phyloP scores from a whole-genome alignment of 2,329 filamentous ascomycete species.

The Neoscytalidium dimidiatum region DNA sequence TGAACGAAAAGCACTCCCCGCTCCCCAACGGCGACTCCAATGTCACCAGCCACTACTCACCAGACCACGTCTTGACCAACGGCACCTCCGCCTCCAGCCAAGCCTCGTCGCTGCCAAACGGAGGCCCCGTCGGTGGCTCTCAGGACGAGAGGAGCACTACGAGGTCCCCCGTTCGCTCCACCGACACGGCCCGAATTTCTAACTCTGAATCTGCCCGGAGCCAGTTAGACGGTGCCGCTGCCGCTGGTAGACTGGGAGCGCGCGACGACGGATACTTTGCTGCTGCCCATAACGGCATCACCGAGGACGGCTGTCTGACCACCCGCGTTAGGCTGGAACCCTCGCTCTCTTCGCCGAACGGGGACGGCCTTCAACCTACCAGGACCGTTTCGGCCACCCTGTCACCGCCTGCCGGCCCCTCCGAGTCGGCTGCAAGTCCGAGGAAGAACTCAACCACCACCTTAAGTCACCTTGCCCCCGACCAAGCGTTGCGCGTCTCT shows the following conservation, averaged over 20 bases:
- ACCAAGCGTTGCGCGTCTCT: constrained; percentile 41
- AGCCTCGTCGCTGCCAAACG: constrained; percentile 39
- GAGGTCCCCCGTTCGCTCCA: constrained; percentile 24
- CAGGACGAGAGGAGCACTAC: constrained; percentile 28
- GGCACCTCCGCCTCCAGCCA: constrained; percentile 33
- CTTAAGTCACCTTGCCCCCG: constrained; percentile 25
- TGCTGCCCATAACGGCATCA: constrained; percentile 36
- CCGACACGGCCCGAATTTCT: constrained; percentile 28
- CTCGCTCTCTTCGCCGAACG: constrained; percentile 28
- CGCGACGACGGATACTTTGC: constrained; percentile 52
- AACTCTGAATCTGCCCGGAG: constrained; percentile 22
- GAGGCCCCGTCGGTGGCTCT: constrained; percentile 24
- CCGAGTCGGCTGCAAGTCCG: not conserved
- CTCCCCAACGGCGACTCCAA: constrained; percentile 34
- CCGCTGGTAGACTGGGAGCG: constrained; percentile 22
- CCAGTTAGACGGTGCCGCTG: constrained; percentile 11
- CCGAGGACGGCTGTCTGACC: constrained; percentile 37
- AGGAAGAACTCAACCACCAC: constrained; percentile 30
- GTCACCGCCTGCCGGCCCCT: not conserved
- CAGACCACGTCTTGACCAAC: constrained; percentile 36
- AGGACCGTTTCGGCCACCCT: constrained; percentile 1
- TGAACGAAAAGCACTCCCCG: constrained; percentile 25
- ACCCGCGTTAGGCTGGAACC: constrained; percentile 39
- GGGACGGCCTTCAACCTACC: constrained; percentile 24
- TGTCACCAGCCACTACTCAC: constrained; percentile 25